A percentile compares a stretch with the other conserved stretches of the same genome.
Conservation (phyloP, 169 alveolate genomes). For the Babesia bigemina region DNA sequence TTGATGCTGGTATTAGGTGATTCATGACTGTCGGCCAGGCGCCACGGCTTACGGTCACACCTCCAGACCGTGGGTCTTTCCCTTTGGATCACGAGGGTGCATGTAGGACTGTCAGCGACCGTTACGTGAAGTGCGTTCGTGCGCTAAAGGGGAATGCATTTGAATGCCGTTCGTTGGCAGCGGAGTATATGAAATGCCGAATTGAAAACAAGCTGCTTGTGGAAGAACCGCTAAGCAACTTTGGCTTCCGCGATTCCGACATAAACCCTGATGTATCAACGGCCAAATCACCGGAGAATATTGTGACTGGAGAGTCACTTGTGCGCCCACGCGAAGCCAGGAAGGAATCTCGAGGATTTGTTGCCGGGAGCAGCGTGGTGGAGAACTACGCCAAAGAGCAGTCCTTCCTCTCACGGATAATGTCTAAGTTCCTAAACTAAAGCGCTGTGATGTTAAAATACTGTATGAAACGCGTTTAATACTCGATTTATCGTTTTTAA, state of each 20-base stretch:
- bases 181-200: constrained; percentile 67
- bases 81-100: constrained; percentile 73
- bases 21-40: constrained; percentile 58
- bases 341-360: constrained; percentile 54
- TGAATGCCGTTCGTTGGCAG: constrained; percentile 56
- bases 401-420: constrained; percentile 38
- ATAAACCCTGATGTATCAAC: constrained; percentile 5
- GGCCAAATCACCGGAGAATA: background rate
- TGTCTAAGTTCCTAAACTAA: constrained; percentile 49
- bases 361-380: constrained; percentile 47
- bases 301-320: constrained; percentile 22
- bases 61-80: constrained; percentile 76
- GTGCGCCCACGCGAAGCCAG: constrained; percentile 32
- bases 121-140: constrained; percentile 57
- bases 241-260: constrained; percentile 59
- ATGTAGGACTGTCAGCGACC: constrained; percentile 40
- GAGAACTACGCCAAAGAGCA: constrained; percentile 48
- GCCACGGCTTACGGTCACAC: constrained; percentile 51
- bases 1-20: background rate
- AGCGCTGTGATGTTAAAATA: background rate
- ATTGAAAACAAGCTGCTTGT: constrained; percentile 57
- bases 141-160: constrained; percentile 54
- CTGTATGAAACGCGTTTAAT: background rate
- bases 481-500: no score
- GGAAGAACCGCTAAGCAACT: constrained; percentile 54